phyloP scores from a whole-genome alignment of 2,329 filamentous ascomycete genomes.

The Huntiella omanensis region DNA sequence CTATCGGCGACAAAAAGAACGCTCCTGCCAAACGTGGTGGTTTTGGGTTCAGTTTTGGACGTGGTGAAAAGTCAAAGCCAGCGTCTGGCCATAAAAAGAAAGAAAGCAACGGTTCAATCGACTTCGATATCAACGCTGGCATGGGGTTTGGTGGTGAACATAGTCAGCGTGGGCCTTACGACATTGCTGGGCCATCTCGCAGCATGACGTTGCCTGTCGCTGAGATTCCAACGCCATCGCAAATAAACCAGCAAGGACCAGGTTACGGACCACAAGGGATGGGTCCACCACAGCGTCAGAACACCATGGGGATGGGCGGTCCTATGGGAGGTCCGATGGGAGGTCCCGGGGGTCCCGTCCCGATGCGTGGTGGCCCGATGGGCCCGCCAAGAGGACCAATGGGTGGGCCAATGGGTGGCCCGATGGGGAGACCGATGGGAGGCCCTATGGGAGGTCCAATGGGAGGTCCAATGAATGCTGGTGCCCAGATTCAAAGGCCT shows the following conservation, averaged over 20 bases:
- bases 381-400: neutral
- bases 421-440: neutral
- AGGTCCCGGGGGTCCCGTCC: neutral
- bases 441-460: conserved; percentile 2
- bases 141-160: conserved; percentile 16
- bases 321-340: conserved; percentile 22
- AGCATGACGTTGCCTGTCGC: conserved; percentile 44
- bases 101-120: conserved; percentile 14
- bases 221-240: conserved; percentile 18
- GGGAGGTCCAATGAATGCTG: neutral
- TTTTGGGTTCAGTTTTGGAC: conserved; percentile 8
- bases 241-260: conserved; percentile 17
- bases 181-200: conserved; percentile 33
- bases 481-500: conserved; percentile 20
- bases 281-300: conserved; percentile 17
- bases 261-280: conserved; percentile 14
- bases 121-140: conserved; percentile 19
- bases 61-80: neutral
- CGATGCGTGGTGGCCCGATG: neutral
- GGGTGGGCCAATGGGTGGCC: neutral
- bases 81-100: neutral
- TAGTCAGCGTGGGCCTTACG: conserved; percentile 14
- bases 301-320: conserved; percentile 28
- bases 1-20: neutral
- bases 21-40: conserved; percentile 3